Evolutionary conservation across 2,329 filamentous ascomycete genomes (phyloP).

Genomic region (Zelopaecilomyces penicillatus): DNA sequence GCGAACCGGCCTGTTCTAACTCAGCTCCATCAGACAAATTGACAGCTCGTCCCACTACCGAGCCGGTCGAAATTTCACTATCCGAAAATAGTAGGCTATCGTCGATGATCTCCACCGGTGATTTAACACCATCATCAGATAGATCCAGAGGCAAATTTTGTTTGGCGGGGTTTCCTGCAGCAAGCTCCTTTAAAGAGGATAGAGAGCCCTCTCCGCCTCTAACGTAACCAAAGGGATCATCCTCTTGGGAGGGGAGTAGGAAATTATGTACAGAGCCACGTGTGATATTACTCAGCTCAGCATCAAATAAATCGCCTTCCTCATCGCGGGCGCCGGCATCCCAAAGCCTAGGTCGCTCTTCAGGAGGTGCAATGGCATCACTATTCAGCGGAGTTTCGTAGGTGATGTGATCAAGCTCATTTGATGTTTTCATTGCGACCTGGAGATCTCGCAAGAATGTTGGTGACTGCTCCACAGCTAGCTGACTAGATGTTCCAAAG

Average conservation of each 20-base stretch:
- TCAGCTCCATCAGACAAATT: background rate
- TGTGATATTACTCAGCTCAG: conserved; percentile 53
- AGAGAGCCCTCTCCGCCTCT: conserved; percentile 8
- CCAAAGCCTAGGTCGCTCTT: conserved; percentile 50
- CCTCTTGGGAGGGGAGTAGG: conserved; percentile 14
- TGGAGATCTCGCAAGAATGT: conserved; percentile 55
- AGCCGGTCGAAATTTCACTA: conserved; percentile 14
- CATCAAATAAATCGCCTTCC: conserved; percentile 54
- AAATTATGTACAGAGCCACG: conserved; percentile 28
- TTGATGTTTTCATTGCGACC: conserved; percentile 52
- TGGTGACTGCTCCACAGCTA: conserved; percentile 65
- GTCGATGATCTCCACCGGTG: conserved; percentile 7
- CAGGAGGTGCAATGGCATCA: conserved; percentile 25
- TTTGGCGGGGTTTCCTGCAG: background rate
- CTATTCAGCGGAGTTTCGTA: conserved; percentile 32
- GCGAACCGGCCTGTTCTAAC: background rate
- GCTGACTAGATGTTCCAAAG: conserved; percentile 80
- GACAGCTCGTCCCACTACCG: background rate
- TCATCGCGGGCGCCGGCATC: conserved; percentile 58
- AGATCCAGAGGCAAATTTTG: conserved; percentile 16
- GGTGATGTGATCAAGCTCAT: conserved; percentile 30
- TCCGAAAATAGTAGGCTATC: conserved; percentile 13
- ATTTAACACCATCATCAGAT: conserved; percentile 12
- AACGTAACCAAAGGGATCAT: conserved; percentile 33
- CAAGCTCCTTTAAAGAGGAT: too few species aligned